Conservation (phyloP, 352 stramenopile species). For the Phytophthora foliorum region DNA sequence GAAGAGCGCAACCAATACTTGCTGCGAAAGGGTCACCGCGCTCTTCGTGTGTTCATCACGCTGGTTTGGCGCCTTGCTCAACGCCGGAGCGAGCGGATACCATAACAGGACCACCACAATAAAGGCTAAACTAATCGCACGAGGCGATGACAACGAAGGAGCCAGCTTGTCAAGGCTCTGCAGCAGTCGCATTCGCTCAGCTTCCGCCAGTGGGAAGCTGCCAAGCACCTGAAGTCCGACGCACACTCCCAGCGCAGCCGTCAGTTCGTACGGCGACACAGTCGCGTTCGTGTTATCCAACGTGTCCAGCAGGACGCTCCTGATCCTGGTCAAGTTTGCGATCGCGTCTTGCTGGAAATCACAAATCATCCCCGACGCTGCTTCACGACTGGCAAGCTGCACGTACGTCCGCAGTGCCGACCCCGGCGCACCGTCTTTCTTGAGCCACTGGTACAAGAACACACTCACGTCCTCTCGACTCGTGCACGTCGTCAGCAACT, state of each 20-base stretch:
- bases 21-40: constrained; percentile 63
- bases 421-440: constrained; percentile 29
- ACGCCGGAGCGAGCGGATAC: constrained; percentile 54
- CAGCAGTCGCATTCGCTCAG: constrained; percentile 57
- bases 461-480: constrained; percentile 38
- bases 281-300: constrained; percentile 19
- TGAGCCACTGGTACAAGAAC: constrained; percentile 61
- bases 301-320: constrained; percentile 32
- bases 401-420: constrained; percentile 37
- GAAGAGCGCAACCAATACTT: constrained; percentile 67
- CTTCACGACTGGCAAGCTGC: constrained; percentile 30
- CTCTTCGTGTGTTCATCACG: constrained; percentile 67
- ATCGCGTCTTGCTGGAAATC: constrained; percentile 35
- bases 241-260: constrained; percentile 49
- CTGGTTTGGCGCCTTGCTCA: constrained; percentile 70
- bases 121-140: constrained; percentile 62
- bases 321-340: constrained; percentile 27
- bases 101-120: constrained; percentile 67
- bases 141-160: constrained; percentile 33
- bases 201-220: constrained; percentile 57
- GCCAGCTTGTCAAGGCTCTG: constrained; percentile 53
- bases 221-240: constrained; percentile 58
- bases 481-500: constrained; percentile 25
- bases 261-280: constrained; percentile 39
- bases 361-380: not conserved